Evolutionary conservation across 1,284 basidiomycete species (phyloP).

Genomic region (Papiliotrema flavescens): DNA sequence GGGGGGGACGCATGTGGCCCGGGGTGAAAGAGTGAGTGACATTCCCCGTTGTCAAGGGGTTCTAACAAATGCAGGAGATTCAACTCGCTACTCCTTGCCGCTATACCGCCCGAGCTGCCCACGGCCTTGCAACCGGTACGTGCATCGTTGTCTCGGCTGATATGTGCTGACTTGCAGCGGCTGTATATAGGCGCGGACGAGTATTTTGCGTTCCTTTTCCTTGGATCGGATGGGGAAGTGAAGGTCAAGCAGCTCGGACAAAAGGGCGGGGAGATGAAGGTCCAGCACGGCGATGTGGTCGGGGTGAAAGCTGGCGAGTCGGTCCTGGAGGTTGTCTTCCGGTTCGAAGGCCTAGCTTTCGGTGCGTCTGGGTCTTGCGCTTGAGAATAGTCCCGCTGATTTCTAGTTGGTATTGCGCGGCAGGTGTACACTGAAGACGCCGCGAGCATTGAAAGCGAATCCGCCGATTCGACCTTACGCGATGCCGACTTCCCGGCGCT

Average conservation of each 20-base stretch:
- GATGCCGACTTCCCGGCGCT: constrained; percentile 1
- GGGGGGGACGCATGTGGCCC: constrained; percentile 28
- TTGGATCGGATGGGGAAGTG: constrained; percentile 3
- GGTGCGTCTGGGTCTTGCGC: constrained; percentile 7
- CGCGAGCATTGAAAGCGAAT: not conserved
- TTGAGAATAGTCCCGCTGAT: not conserved
- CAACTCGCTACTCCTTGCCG: constrained; percentile 33
- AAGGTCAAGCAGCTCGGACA: not conserved
- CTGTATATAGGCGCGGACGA: constrained; percentile 11
- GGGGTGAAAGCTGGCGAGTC: constrained; percentile 22
- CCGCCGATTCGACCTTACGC: not conserved
- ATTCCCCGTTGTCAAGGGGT: not conserved
- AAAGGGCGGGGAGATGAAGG: constrained; percentile 16
- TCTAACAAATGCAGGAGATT: constrained; percentile 21
- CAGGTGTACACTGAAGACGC: not conserved
- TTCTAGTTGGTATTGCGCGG: constrained; percentile 11
- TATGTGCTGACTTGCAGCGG: constrained; percentile 5
- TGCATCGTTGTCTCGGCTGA: not conserved
- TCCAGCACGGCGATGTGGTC: constrained; percentile 43
- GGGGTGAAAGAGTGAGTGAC: constrained; percentile 28
- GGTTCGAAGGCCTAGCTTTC: constrained; percentile 38
- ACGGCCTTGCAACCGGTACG: constrained; percentile 19
- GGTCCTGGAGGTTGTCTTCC: constrained; percentile 27
- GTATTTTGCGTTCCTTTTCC: constrained; percentile 19
- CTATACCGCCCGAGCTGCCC: constrained; percentile 21